A percentile compares a stretch with the other conserved stretches of the same genome.
These are phyloP conservation scores for Aspergillus sp. DNA, from an alignment of 2,329 filamentous ascomycete genomes.

Conservation along the genomic window DNA sequence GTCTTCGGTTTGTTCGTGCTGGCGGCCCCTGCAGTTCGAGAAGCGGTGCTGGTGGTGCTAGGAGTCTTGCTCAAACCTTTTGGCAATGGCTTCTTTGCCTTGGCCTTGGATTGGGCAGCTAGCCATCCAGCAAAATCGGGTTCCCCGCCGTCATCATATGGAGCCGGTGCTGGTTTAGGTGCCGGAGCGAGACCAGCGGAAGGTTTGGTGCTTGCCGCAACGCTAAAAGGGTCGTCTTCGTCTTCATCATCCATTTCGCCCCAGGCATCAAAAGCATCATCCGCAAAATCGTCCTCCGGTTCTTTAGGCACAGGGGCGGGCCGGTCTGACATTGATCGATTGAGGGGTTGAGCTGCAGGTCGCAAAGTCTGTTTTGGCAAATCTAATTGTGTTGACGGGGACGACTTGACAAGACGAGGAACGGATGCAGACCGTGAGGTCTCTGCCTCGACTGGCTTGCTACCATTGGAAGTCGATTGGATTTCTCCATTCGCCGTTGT, in stretches of 20 bases:
- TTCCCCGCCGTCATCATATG: slow-evolving; percentile 79
- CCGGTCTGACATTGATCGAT: slow-evolving; percentile 37
- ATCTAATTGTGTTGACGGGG: slow-evolving; percentile 20
- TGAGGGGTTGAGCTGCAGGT: slow-evolving; percentile 24
- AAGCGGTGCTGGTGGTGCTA: slow-evolving; percentile 26
- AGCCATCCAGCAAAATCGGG: slow-evolving; percentile 96
- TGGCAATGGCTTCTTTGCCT: slow-evolving; percentile 67
- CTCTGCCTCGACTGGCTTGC: slow-evolving; percentile 40
- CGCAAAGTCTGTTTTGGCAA: slow-evolving; percentile 18
- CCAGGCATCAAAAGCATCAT: slow-evolving; percentile 70
- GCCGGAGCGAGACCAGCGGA: slow-evolving; percentile 23
- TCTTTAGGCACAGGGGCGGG: slow-evolving; percentile 42
- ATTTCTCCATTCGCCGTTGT: slow-evolving; percentile 83
- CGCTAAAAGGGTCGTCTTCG: slow-evolving; percentile 37
- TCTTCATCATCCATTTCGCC: slow-evolving; percentile 58
- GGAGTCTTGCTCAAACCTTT: slow-evolving; percentile 72
- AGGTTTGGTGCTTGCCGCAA: slow-evolving; percentile 24
- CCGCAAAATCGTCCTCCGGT: slow-evolving; percentile 49
- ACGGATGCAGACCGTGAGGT: slow-evolving; percentile 44
- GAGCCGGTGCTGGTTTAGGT: slow-evolving; percentile 36
- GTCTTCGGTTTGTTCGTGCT: slow-evolving; percentile 45
- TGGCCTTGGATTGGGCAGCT: slow-evolving; percentile 76
- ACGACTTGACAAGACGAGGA: slow-evolving; percentile 36
- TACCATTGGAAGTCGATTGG: slow-evolving; percentile 52
- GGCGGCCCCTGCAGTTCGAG: slow-evolving; percentile 33